Percentiles rank a stretch among this genome's conserved stretches.
These are phyloP conservation scores for Phytopythium delawarense DNA, from an alignment of 352 stramenopile genomes.

Conservation along the genomic window DNA sequence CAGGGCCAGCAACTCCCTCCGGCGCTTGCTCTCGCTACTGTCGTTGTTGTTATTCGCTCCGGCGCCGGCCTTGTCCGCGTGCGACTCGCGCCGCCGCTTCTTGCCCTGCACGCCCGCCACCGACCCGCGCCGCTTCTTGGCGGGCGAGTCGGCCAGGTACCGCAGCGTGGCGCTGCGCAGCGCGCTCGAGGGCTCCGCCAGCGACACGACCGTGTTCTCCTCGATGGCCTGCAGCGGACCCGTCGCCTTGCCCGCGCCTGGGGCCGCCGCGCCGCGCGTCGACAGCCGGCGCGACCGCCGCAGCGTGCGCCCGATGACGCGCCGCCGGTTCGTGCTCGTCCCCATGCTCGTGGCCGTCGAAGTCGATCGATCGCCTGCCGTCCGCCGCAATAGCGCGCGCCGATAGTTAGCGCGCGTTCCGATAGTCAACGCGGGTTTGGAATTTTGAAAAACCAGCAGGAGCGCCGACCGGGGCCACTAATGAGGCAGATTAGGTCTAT, in stretches of 20 bases:
- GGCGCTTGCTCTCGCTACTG: slow-evolving; percentile 34
- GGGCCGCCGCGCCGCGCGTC: slow-evolving; percentile 12
- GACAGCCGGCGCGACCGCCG: slow-evolving; percentile 26
- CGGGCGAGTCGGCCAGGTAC: slow-evolving; percentile 26
- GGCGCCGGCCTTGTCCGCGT: background rate
- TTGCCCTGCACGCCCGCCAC: slow-evolving; percentile 12
- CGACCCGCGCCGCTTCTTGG: slow-evolving; percentile 7
- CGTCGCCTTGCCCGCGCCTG: slow-evolving; percentile 8
- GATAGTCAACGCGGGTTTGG: background rate
- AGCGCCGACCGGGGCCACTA: too few species aligned
- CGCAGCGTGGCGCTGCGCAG: slow-evolving; percentile 16
- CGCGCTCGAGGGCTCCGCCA: slow-evolving; percentile 19
- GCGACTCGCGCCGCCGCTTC: slow-evolving; percentile 22
- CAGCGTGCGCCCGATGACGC: slow-evolving; percentile 35
- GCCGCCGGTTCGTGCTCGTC: slow-evolving; percentile 24
- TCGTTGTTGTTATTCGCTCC: background rate
- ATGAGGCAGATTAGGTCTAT: too few species aligned
- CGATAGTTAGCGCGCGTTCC: too few species aligned
- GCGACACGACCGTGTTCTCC: slow-evolving; percentile 61
- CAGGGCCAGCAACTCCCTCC: slow-evolving; percentile 31
- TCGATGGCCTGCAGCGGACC: slow-evolving; percentile 45
- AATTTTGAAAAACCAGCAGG: background rate
- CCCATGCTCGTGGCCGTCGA: slow-evolving; percentile 19
- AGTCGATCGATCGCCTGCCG: background rate
- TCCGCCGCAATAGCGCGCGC: too few species aligned